Evolutionary conservation across 306 rosid genomes (phyloP).

Genomic region (Cucumis cinereus): DNA sequence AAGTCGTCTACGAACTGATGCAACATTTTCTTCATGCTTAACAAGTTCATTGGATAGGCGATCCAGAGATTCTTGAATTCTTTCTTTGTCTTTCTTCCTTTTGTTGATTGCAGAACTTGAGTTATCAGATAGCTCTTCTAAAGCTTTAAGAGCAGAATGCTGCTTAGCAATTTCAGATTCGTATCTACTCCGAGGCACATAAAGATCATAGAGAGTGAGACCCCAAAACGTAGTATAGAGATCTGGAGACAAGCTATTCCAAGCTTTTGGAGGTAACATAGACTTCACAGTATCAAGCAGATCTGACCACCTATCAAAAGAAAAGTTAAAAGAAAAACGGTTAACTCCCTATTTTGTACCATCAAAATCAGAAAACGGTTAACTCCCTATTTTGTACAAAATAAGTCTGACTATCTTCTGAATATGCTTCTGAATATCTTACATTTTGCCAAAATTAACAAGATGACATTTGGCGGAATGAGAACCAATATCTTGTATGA

Average conservation of each 20-base stretch:
- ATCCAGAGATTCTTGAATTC: conserved; percentile 93
- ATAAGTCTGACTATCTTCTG: not conserved
- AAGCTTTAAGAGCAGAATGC: conserved; percentile 73
- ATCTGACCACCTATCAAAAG: conserved; percentile 64
- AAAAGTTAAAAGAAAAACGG: not conserved
- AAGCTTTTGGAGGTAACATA: conserved; percentile 89
- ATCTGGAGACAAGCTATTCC: conserved; percentile 98
- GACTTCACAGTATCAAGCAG: conserved; percentile 70
- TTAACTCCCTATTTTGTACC: not conserved
- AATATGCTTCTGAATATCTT: not conserved
- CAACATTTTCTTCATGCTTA: conserved; percentile 82
- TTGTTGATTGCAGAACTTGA: conserved; percentile 90
- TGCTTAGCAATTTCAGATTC: conserved; percentile 82
- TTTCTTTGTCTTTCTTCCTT: conserved; percentile 97
- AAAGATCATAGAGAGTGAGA: conserved; percentile 87
- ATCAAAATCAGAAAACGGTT: not conserved
- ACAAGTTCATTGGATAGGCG: conserved; percentile 65
- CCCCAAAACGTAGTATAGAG: conserved; percentile 97
- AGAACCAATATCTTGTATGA: not conserved
- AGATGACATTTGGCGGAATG: not conserved
- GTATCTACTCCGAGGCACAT: conserved; percentile 82
- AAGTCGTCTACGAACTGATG: conserved; percentile 73
- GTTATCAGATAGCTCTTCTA: conserved; percentile 94
- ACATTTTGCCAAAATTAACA: not conserved
- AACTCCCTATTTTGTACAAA: not conserved